These are phyloP conservation scores for Lantana camara DNA, from an alignment of 257 asterid genomes.

Conservation along the genomic window DNA sequence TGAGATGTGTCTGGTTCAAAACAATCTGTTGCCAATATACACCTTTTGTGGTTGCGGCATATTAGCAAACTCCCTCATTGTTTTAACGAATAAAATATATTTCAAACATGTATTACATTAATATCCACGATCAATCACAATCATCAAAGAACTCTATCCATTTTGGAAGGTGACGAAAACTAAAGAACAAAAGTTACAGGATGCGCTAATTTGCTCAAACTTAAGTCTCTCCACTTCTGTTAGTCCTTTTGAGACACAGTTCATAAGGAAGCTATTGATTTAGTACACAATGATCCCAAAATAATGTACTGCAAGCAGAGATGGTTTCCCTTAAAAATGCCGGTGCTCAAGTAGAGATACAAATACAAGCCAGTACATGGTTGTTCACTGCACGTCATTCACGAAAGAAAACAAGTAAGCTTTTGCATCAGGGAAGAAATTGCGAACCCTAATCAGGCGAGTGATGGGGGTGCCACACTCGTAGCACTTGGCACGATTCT, in stretches of 20 bases:
- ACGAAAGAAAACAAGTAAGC: background rate
- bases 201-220: constrained; percentile 19
- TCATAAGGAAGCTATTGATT: background rate
- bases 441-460: constrained; percentile 70
- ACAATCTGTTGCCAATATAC: constrained; percentile 14
- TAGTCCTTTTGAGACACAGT: constrained; percentile 7
- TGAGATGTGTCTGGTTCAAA: background rate
- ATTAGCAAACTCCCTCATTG: constrained; percentile 6
- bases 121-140: background rate
- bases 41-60: background rate
- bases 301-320: background rate
- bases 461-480: constrained; percentile 83
- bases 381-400: constrained; percentile 9
- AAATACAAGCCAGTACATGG: constrained; percentile 1
- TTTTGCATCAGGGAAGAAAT: constrained; percentile 16
- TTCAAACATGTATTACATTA: constrained; percentile 14
- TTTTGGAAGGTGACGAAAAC: background rate
- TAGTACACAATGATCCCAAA: constrained; percentile 3
- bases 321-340: background rate
- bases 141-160: background rate
- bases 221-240: background rate
- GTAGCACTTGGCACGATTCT: constrained; percentile 65
- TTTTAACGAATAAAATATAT: background rate
- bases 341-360: background rate
- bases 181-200: constrained; percentile 6